Percentiles rank a stretch among this genome's conserved stretches.
Evolutionary conservation across 192 early-diverging fungal genomes (phyloP).

Genomic region (Umbelopsis ramanniana): DNA sequence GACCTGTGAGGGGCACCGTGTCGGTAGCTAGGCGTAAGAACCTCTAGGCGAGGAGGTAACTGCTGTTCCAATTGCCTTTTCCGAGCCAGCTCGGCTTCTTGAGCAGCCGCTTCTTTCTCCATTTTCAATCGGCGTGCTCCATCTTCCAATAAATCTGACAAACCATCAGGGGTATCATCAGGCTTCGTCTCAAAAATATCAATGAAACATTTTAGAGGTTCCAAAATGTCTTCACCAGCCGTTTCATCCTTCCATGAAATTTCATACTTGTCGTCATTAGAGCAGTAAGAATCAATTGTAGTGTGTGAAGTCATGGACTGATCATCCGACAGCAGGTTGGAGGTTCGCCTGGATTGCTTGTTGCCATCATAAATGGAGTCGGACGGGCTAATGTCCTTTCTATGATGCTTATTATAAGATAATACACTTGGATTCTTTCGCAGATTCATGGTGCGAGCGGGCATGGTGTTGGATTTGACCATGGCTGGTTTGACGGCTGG

Average conservation of each 20-base stretch:
- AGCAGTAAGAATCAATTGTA: constrained; percentile 9
- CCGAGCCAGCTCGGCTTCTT: constrained; percentile 10
- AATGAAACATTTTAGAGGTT: constrained; percentile 35
- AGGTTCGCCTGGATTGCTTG: neutral
- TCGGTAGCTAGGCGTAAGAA: constrained; percentile 39
- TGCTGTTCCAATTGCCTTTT: constrained; percentile 11
- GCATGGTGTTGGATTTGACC: constrained; percentile 1
- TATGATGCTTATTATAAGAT: constrained; percentile 16
- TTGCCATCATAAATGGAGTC: constrained; percentile 6
- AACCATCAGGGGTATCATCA: constrained; percentile 29
- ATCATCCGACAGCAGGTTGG: neutral
- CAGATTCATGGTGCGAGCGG: neutral
- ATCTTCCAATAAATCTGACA: constrained; percentile 40
- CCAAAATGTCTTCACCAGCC: constrained; percentile 35
- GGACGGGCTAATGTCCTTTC: constrained; percentile 6
- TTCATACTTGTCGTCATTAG: constrained; percentile 28
- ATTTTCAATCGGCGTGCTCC: constrained; percentile 29
- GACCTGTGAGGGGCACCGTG: constrained; percentile 32
- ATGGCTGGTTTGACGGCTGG: neutral
- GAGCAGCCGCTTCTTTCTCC: constrained; percentile 15
- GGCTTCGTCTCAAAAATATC: constrained; percentile 41
- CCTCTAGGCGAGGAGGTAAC: constrained; percentile 31
- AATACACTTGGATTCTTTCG: constrained; percentile 13
- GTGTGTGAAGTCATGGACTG: constrained; percentile 3
- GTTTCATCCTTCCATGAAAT: constrained; percentile 43